These are phyloP conservation scores for Plectosphaerella cucumerina DNA, from an alignment of 2,329 filamentous ascomycete species.

Conservation along the genomic window DNA sequence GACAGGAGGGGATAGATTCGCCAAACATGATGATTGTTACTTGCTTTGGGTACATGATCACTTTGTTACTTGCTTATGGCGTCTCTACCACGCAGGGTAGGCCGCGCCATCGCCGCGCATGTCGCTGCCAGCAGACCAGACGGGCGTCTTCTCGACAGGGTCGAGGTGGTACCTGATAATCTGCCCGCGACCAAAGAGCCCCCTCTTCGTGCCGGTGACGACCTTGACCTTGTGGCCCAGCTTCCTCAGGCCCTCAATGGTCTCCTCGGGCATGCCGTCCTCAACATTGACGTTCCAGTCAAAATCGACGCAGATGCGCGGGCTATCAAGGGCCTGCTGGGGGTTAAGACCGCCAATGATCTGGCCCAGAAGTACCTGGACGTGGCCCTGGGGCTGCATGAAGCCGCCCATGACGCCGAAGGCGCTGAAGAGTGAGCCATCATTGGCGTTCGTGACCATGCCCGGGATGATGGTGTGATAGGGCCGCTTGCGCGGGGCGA, in stretches of 20 bases:
- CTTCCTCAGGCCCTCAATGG: constrained; percentile 60
- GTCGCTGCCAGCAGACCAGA: constrained; percentile 91
- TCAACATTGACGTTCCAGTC: constrained; percentile 72
- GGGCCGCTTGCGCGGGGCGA: constrained; percentile 79
- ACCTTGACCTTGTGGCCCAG: constrained; percentile 73
- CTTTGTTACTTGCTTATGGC: too few relatives aligned
- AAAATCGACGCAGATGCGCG: constrained; percentile 75
- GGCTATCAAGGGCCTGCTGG: constrained; percentile 86
- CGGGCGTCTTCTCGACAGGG: constrained; percentile 56
- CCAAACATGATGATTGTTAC: not conserved
- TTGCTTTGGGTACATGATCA: too few relatives aligned
- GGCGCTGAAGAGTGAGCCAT: constrained; percentile 73
- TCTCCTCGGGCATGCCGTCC: constrained; percentile 70
- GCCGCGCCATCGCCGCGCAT: constrained; percentile 75
- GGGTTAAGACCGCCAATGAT: constrained; percentile 75
- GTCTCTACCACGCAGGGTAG: constrained; percentile 43
- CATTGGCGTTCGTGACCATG: constrained; percentile 72
- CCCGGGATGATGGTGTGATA: constrained; percentile 98
- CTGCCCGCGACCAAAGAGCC: constrained; percentile 81
- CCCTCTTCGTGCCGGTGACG: constrained; percentile 59
- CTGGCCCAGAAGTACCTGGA: constrained; percentile 90
- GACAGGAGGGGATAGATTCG: constrained; percentile 6
- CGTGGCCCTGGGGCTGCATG: constrained; percentile 96
- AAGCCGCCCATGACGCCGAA: constrained; percentile 98
- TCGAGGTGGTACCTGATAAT: constrained; percentile 77